Evolutionary conservation across 495 filamentous ascomycete species (phyloP), one percentile per base, ranked within the genome.

Genomic region (Podospora appendiculata): DNA sequence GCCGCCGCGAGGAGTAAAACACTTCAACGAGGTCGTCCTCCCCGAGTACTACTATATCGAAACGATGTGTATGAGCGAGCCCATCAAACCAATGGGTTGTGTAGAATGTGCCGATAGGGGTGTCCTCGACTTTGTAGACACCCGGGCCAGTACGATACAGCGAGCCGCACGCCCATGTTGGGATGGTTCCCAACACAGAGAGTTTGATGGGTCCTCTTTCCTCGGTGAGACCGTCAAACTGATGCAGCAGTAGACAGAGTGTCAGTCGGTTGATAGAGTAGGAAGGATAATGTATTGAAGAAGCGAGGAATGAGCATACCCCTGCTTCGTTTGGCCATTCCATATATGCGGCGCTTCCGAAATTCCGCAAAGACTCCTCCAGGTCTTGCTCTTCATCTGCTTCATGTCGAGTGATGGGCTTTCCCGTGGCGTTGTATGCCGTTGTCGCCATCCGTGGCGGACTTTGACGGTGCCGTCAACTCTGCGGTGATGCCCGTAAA

Each of bases 81-180:
- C 85, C 82, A 64, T 90, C 84, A 53, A 90, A 89, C 88, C 88
- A 93, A 60, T 93, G 88, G 0, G 67, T 77, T 8, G 79, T 67
- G 32, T 70, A 65, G 56, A 80, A 80, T 0, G 75, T 79, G 1
- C 74, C 75, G 33, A 78, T 79, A 0, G 77, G 66, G 13, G 81
- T 75, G 13, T 74, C 74, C 41, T 82, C 66, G 8, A 86, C 60
- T 51, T 77, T 77, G 53, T 76, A 77, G 14, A 74, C 70, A 0
- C 86, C 84, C 0, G 85, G 86, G 0, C 88, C 87, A 3, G 84
- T 91, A 4, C 88, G 79, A 57, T 85, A 90, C 4, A 93, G 72
- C 1, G 74, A 70, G 6, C 88, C 88, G 25, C 66, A 67, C 33
- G 69, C 70, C 67, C 69, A 77, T 1, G 64, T 0, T 0, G 75